phyloP scores from a whole-genome alignment of 75 land plant genomes.

The Picea sitchensis region DNA sequence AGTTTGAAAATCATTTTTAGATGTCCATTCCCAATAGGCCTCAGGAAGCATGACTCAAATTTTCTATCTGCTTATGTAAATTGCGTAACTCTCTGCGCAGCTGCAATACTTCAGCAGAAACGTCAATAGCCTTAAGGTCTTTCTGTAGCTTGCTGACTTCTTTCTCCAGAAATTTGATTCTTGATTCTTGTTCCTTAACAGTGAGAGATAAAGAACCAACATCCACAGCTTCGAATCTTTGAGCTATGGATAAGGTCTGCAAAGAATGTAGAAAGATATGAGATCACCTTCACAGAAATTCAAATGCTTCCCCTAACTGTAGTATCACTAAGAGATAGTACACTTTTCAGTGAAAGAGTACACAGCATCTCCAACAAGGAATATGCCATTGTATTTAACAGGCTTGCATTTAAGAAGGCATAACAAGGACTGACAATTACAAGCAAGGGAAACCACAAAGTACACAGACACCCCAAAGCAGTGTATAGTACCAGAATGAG shows the following conservation, averaged over 20 bases:
- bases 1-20: not conserved
- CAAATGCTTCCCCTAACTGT: not conserved
- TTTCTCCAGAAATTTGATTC: slow-evolving; percentile 27
- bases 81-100: slow-evolving; percentile 27
- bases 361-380: too few relatives aligned
- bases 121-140: slow-evolving; percentile 31
- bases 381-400: too few relatives aligned
- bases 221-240: slow-evolving; percentile 32
- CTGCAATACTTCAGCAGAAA: slow-evolving; percentile 33
- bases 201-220: slow-evolving; percentile 20
- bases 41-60: not conserved
- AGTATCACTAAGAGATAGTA: too few relatives aligned
- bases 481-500: too few relatives aligned
- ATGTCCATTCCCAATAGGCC: not conserved
- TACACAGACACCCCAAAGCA: too few relatives aligned
- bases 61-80: slow-evolving; percentile 21
- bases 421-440: too few relatives aligned
- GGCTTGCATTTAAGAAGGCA: too few relatives aligned
- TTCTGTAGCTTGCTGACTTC: slow-evolving; percentile 30
- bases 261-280: slow-evolving; percentile 5
- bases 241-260: slow-evolving; percentile 31
- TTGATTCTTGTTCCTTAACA: slow-evolving; percentile 27
- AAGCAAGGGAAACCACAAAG: too few relatives aligned
- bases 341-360: too few relatives aligned
- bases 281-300: slow-evolving; percentile 4